Base-by-base conservation (phyloP, 257 asterid genomes). In the Cinchona pubescens region DNA sequence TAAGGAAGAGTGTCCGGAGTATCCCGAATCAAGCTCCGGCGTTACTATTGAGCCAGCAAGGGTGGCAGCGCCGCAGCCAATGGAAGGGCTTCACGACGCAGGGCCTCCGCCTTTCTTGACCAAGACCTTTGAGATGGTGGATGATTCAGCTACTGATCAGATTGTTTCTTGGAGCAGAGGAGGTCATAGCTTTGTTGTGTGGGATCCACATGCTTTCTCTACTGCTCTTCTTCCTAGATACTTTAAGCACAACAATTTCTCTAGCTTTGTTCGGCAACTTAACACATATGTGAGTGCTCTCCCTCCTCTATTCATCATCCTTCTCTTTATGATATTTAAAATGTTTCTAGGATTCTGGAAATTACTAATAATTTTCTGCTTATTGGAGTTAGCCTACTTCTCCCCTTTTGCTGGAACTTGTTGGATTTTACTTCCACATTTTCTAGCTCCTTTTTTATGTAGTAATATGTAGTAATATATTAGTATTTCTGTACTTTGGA, bases 51-150 rank as follows among this genome's bases (percentile, higher is more conserved):
- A 48, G 18, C 64, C 82, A 25, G n/a, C 43, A 40, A 4, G 7
- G 78, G 27, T 60, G 69, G 71, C 30, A 58, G 75, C 74, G 68
- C 96, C 98, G 58, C 86, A 76, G 88, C 93, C 97, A 37, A 85
- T 87, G 87, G 98, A 91, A 25, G 98, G 98, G 81, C 84, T 93
- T 3, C 83, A 91, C 71, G 96, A 91, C 2, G 38, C 83, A 71
- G 97, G 96, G 3, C 98, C 98, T 37, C 98, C 97, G 34, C 97
- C 97, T 34, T 93, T 93, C 34, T 81, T 93, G 73, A 89, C 86
- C 0, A 93, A 93, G 92, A 93, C 97, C 8, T 91, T 74, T 46
- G 98, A 91, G 3, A 90, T 93, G 98, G 97, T 91, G 75, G 96
- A 90, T 71, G 95, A 86, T 83, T n/a, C 75, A 45, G 75, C 63